These are phyloP conservation scores for Ceratocystis huliohia DNA, from an alignment of 2,329 filamentous ascomycete species.

Conservation along the genomic window DNA sequence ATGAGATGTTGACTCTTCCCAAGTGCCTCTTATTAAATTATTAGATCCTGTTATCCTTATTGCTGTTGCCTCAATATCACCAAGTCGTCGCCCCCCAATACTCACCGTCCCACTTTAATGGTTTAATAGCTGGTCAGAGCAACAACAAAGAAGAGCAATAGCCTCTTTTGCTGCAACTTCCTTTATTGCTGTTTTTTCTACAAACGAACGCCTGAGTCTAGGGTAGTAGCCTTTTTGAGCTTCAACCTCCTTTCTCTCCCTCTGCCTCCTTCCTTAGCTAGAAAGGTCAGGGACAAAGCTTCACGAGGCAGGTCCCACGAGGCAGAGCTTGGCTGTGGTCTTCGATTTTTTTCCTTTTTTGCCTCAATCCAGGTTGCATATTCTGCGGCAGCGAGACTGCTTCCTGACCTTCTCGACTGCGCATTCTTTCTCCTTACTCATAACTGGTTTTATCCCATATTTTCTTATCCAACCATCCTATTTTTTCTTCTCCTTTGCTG, in stretches of 20 bases:
- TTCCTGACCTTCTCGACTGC: not conserved
- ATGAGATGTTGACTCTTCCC: not conserved
- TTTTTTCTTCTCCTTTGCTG: not conserved
- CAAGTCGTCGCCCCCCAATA: not conserved
- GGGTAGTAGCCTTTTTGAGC: not conserved
- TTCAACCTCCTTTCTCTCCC: not conserved
- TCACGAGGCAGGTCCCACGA: slow-evolving; percentile 11
- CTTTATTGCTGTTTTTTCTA: not conserved
- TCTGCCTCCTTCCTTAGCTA: not conserved
- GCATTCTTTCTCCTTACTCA: not conserved
- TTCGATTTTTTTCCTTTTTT: not conserved
- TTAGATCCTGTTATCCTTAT: not conserved
- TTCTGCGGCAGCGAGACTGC: slow-evolving; percentile 3
- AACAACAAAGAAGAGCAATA: slow-evolving; percentile 5
- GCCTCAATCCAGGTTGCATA: not conserved
- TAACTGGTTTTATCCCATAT: not conserved
- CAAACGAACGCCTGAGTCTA: not conserved
- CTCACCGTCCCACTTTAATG: not conserved
- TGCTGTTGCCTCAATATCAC: not conserved
- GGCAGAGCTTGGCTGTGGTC: not conserved
- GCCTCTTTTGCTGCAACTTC: not conserved
- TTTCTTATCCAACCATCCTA: slow-evolving; percentile 1
- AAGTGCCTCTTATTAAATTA: not conserved
- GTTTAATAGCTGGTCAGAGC: not conserved
- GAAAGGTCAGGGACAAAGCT: not conserved